Base-by-base conservation (phyloP, 352 stramenopile species). In the Pythium insidiosum region DNA sequence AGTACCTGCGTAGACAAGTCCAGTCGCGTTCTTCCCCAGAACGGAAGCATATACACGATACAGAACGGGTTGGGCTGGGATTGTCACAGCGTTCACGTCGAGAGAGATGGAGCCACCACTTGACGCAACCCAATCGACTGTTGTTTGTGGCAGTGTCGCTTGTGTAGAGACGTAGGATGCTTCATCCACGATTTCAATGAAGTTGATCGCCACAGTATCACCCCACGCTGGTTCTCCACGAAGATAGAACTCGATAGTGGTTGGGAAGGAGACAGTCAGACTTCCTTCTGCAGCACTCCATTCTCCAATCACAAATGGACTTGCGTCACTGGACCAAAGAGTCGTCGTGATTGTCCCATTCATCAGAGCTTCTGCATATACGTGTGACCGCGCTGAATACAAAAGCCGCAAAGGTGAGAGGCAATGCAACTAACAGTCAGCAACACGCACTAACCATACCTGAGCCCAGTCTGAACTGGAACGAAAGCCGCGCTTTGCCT, bases 101-200 rank as follows among this genome's bases (percentile, higher is more conserved):
- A 81, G n/a, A 13, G 49, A 35, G 24, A 81, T 56, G 53, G 68
- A 67, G 6, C 72, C 72, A 18, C 68, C 72, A n/a, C 68, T 80
- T 3, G 63, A 47, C 1, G 47, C 37, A 26, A 66, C 2, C 22
- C 64, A 40, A 4, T 60, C 35, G 6, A 76, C 33, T 16, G 35
- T 34, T 23, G n/a, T n/a, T n/a, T n/a, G n/a, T n/a, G n/a, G n/a
- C n/a, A n/a, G n/a, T n/a, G n/a, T n/a, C n/a, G n/a, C n/a, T n/a
- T n/a, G n/a, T n/a, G n/a, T n/a, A n/a, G n/a, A n/a, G n/a, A n/a
- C n/a, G n/a, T n/a, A n/a, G n/a, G n/a, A n/a, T n/a, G n/a, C n/a
- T n/a, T n/a, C n/a, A n/a, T n/a, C n/a, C n/a, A n/a, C n/a, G n/a
- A n/a, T n/a, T n/a, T n/a, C n/a, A n/a, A n/a, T n/a, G n/a, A n/a